These are phyloP conservation scores for Domatiomyces catenatus DNA, from an alignment of 2,329 filamentous ascomycete genomes.

Conservation along the genomic window DNA sequence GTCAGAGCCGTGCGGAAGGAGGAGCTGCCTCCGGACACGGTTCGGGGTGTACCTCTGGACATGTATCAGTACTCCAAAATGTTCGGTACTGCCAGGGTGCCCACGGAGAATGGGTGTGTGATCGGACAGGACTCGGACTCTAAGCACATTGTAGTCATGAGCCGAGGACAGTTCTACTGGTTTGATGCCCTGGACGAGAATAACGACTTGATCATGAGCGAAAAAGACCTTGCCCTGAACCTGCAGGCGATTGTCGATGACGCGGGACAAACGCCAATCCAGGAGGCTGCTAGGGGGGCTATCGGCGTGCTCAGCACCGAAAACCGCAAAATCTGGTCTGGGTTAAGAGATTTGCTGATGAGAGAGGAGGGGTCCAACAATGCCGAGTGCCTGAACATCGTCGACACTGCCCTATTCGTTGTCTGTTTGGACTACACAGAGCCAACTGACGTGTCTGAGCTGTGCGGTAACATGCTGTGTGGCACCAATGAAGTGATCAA, in stretches of 20 bases:
- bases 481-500: constrained; percentile 82
- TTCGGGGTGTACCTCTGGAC: constrained; percentile 72
- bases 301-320: constrained; percentile 89
- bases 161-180: constrained; percentile 95
- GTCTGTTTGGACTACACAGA: constrained; percentile 88
- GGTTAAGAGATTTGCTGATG: constrained; percentile 72
- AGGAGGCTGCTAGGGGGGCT: constrained; percentile 88
- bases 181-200: constrained; percentile 94
- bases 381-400: constrained; percentile 84
- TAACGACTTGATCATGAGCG: constrained; percentile 89
- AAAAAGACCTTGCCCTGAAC: constrained; percentile 83
- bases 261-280: constrained; percentile 73
- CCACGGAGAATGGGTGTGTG: constrained; percentile 85
- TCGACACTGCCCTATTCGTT: constrained; percentile 85
- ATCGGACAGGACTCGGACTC: constrained; percentile 90
- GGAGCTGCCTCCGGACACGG: constrained; percentile 74
- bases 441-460: constrained; percentile 59
- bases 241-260: constrained; percentile 85
- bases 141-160: constrained; percentile 84
- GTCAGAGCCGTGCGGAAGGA: constrained; percentile 85
- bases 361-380: constrained; percentile 83
- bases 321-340: constrained; percentile 91
- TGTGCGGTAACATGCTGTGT: constrained; percentile 98
- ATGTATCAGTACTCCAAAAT: constrained; percentile 97
- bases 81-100: constrained; percentile 87